Evolutionary conservation across 1,139 yeast species (phyloP), one percentile per base, ranked within the genome.

Genomic region (Candida gigantensis): DNA sequence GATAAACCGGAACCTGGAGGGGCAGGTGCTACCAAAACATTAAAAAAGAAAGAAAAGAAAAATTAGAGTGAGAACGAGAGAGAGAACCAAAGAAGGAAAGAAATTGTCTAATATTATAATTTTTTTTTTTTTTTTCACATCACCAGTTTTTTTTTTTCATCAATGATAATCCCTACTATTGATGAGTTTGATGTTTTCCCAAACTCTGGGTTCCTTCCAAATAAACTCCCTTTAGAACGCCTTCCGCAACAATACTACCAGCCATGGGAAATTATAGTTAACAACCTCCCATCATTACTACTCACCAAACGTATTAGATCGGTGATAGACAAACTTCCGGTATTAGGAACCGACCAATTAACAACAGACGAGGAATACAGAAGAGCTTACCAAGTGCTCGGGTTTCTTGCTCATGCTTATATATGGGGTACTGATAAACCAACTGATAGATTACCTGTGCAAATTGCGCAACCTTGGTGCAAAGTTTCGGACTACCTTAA

Each of bases 321-420:
- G 2, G 60, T 76, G 14, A 76, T 88, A 13, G 90, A 87, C 49
- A 62, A 64, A 24, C 50, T 88, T 49, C 85, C 87, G 1, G 43
- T 69, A 1, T 65, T 88, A 30, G 52, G 72, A 2, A 69, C 75
- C 1, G 70, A 65, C 4, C 49, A 60, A 7, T 66, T 88, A 24
- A 47, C 49, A 3, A 71, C 58, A 24, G 55, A 59, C 28, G 65
- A 68, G 14, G 81, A 88, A 48, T 71, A 74, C 55, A 75, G 95
- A 53, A 72, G 97, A 47, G 96, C 96, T 0, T 86, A 85, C 58
- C 80, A 84, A 14, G 68, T 87, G 3, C 67, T 90, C 20, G 81
- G 92, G 8, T 89, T 89, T 51, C 59, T 90, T 39, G 77, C 87
- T 6, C 96, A 90, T 58, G 95, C 94, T 1, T 90, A 90, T 55